Conservation (phyloP, 75 land plant genomes). For the Selaginella moellendorffii region DNA sequence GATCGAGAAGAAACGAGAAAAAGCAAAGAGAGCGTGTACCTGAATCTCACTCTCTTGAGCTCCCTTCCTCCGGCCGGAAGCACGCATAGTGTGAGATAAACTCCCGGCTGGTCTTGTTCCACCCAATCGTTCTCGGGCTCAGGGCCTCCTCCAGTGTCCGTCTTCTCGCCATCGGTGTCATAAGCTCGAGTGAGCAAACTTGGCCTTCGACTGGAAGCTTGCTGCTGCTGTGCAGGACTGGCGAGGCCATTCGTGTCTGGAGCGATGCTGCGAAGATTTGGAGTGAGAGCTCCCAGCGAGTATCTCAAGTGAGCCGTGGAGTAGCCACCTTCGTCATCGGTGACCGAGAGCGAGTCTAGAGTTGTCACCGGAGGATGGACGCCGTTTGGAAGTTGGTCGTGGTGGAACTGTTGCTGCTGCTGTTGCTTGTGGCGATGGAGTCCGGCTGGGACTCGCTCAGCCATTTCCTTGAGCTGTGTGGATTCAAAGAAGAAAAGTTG, state of each 20-base stretch:
- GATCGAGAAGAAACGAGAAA: too few relatives aligned
- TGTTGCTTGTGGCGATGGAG: neutral
- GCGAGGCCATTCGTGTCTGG: neutral
- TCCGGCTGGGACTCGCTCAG: neutral
- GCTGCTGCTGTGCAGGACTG: neutral
- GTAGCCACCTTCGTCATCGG: neutral
- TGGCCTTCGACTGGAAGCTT: too few relatives aligned
- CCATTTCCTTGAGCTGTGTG: neutral
- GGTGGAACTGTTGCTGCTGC: neutral
- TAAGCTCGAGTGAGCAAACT: neutral
- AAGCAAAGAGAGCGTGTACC: too few relatives aligned
- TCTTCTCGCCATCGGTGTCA: neutral
- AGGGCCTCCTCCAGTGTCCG: neutral
- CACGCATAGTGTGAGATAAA: slow-evolving; percentile 75
- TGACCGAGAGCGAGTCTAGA: neutral
- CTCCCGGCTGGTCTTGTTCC: slow-evolving; percentile 97
- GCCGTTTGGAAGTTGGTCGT: neutral
- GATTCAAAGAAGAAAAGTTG: too few relatives aligned
- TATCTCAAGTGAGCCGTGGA: too few relatives aligned
- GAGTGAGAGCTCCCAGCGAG: neutral
- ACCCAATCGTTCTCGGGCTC: slow-evolving; percentile 54
- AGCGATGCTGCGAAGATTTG: neutral
- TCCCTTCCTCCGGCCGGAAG: slow-evolving; percentile 83
- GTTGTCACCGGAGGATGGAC: neutral
- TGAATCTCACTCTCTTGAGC: slow-evolving; percentile 92